These are phyloP conservation scores for Ceratobasidium sp. DNA, from an alignment of 1,284 basidiomycete species.

Conservation along the genomic window DNA sequence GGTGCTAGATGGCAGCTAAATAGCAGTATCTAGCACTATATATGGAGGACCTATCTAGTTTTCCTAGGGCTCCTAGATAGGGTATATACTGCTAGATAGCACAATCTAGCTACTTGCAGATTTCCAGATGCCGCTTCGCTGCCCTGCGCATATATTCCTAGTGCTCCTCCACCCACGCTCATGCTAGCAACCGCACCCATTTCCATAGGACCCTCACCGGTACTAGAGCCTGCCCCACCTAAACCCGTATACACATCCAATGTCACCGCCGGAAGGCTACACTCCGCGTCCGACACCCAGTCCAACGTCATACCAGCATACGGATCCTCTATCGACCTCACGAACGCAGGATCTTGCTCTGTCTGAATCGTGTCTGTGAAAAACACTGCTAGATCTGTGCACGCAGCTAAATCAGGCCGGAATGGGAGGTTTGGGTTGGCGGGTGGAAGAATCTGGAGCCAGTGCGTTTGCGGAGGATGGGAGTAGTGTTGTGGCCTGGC, in stretches of 20 bases:
- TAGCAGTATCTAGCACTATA: too few relatives aligned
- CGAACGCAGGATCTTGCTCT: slow-evolving; percentile 17
- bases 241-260: not conserved
- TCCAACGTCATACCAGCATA: slow-evolving; percentile 18
- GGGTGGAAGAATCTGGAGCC: slow-evolving; percentile 30
- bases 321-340: slow-evolving; percentile 15
- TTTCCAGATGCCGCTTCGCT: too few relatives aligned
- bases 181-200: too few relatives aligned
- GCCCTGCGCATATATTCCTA: too few relatives aligned
- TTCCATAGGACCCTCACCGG: too few relatives aligned
- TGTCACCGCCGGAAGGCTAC: slow-evolving; percentile 16
- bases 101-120: not conserved
- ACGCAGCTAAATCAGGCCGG: slow-evolving; percentile 23
- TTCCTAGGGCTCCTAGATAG: too few relatives aligned
- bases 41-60: too few relatives aligned
- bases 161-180: too few relatives aligned
- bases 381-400: slow-evolving; percentile 29
- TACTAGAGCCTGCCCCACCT: too few relatives aligned
- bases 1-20: too few relatives aligned
- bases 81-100: not conserved
- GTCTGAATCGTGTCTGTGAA: slow-evolving; percentile 30
- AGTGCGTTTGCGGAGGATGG: slow-evolving; percentile 17
- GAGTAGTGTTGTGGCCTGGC: slow-evolving; percentile 31
- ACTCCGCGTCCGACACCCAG: slow-evolving; percentile 11
- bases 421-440: slow-evolving; percentile 30